Conservation (phyloP, 306 rosid species). For the Nissolia schottii region DNA sequence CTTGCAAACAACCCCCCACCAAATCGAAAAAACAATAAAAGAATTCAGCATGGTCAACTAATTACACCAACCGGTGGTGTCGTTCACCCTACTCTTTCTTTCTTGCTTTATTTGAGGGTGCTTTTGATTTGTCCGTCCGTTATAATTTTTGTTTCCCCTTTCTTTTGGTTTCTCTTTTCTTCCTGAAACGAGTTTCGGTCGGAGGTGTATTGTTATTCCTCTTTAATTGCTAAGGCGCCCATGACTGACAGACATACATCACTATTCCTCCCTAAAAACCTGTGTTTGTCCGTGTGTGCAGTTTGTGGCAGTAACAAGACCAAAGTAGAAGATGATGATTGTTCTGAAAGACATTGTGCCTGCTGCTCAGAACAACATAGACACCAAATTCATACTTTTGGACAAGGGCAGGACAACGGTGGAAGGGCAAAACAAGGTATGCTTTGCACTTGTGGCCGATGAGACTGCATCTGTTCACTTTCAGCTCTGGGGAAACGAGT, state of each 20-base stretch:
- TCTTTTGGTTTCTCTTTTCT: too few species aligned
- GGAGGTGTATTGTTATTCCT: neutral
- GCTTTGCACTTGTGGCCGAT: constrained; percentile 62
- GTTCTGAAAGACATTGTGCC: constrained; percentile 61
- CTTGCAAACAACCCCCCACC: too few species aligned
- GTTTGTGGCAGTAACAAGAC: neutral
- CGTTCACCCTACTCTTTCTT: too few species aligned
- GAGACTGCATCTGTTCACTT: constrained; percentile 73
- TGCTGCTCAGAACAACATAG: constrained; percentile 81
- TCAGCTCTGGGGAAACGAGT: constrained; percentile 84
- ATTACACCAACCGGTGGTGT: too few species aligned
- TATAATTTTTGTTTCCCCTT: too few species aligned
- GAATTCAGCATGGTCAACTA: too few species aligned
- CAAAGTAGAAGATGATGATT: constrained; percentile 33
- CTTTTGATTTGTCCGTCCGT: too few species aligned
- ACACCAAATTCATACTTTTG: constrained; percentile 58
- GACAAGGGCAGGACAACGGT: constrained; percentile 50
- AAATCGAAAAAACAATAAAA: too few species aligned
- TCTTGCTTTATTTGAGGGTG: too few species aligned
- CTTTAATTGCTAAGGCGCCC: neutral
- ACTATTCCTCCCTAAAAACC: neutral
- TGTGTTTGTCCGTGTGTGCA: neutral
- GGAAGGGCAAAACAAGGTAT: constrained; percentile 54
- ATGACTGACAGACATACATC: too few species aligned
- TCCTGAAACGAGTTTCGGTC: too few species aligned